A percentile compares a stretch with the other conserved stretches of the same genome.
These are phyloP conservation scores for Dioscorea dumetorum DNA, from an alignment of 106 monocot genomes.

Conservation along the genomic window DNA sequence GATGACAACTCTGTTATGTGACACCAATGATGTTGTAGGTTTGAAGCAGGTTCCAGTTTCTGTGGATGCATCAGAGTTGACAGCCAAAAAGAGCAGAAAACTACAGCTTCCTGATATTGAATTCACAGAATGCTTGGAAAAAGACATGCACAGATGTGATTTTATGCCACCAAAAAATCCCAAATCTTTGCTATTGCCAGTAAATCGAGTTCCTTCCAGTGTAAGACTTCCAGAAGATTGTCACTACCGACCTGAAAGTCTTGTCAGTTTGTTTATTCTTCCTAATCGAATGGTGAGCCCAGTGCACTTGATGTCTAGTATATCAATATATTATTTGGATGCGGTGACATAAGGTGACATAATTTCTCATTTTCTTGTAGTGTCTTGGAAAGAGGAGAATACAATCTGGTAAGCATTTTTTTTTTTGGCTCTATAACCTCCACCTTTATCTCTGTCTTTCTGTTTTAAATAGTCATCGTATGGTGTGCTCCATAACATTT, in stretches of 20 bases:
- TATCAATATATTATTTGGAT: no score
- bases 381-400: constrained; percentile 54
- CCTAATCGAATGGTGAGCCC: constrained; percentile 60
- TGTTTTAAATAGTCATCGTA: neutral
- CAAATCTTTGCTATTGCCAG: constrained; percentile 48
- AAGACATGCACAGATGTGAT: constrained; percentile 22
- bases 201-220: constrained; percentile 39
- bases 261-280: constrained; percentile 74
- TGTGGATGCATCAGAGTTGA: constrained; percentile 22
- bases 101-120: constrained; percentile 35
- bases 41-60: constrained; percentile 23
- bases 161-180: constrained; percentile 62
- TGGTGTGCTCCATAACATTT: no score
- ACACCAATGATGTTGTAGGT: constrained; percentile 26
- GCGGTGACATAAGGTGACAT: no score
- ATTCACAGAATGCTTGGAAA: constrained; percentile 57
- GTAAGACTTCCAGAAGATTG: constrained; percentile 91
- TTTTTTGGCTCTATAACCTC: neutral
- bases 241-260: constrained; percentile 82
- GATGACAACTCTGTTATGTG: neutral
- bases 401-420: constrained; percentile 34
- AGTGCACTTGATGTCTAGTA: neutral
- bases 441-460: neutral
- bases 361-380: constrained; percentile 31
- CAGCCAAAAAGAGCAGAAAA: constrained; percentile 49